Evolutionary conservation across 139 green algal species (phyloP), one percentile per base, ranked within the genome.

Genomic region (Spirogloea muscicola): DNA sequence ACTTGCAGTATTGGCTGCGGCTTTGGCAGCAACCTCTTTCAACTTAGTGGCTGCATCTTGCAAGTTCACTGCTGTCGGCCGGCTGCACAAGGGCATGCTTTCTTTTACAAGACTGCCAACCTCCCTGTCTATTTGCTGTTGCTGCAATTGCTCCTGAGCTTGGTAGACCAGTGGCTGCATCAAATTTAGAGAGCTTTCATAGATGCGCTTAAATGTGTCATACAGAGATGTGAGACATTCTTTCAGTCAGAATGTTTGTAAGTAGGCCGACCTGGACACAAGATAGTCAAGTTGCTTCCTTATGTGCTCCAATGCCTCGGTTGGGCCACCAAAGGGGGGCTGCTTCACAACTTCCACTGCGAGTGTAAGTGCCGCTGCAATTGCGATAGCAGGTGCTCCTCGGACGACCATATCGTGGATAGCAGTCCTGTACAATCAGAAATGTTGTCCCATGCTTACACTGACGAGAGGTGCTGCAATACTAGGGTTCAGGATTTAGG

Each of bases 61-160:
- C 38, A 98, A 80, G 76, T 98, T 98, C 18, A 98, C 94, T 1
- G 94, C 94, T 0, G 94, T 98, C 2, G 94, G 93, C 4, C 94
- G 90, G 74, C 88, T 95, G 73, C 44, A 86, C n/a, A n/a, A n/a
- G n/a, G n/a, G n/a, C n/a, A n/a, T n/a, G n/a, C n/a, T n/a, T n/a
- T n/a, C n/a, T n/a, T n/a, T n/a, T n/a, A n/a, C n/a, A n/a, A n/a
- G n/a, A n/a, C n/a, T n/a, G n/a, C n/a, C n/a, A n/a, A n/a, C n/a
- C n/a, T n/a, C n/a, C n/a, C n/a, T n/a, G n/a, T n/a, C n/a, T n/a
- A n/a, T n/a, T n/a, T n/a, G n/a, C n/a, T n/a, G n/a, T n/a, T n/a
- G n/a, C n/a, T n/a, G n/a, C n/a, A n/a, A n/a, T n/a, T n/a, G n/a
- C n/a, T n/a, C n/a, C n/a, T n/a, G n/a, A n/a, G n/a, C n/a, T n/a